Base-by-base conservation (phyloP, 331 rosid genomes). In the Cydonia oblonga region DNA sequence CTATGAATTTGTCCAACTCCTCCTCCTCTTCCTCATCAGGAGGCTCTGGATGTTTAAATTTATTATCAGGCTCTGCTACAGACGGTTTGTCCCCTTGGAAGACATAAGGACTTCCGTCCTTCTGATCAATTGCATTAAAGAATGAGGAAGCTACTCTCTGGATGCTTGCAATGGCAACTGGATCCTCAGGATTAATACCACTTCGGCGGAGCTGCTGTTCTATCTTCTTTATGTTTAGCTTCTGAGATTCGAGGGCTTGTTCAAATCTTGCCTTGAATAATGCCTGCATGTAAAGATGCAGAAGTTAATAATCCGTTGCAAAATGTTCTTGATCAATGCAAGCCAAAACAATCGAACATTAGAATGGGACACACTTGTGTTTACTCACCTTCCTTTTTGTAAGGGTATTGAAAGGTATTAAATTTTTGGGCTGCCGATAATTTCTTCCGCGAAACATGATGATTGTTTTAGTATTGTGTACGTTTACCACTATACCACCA, bases 111-210 rank as follows among this genome's bases (percentile, higher is more conserved):
- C 78, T 90, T 75, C 98, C 97, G 16, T 89, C 96, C 84, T 86
- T 86, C 81, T 86, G 86, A 87, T 93, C 98, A 33, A 93, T 93
- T 58, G 98, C 98, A 70, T 93, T 93, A 82, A 93, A 93, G 83
- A 93, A 93, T 11, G 98, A 87, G 49, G 98, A 86, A 67, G 97
- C 98, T 56, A 93, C 97, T 85, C 92, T 93, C 77, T 87, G 98
- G 61, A 90, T 90, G 82, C 98, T 90, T 71, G 98, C 98, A 85
- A 92, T 85, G 67, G 97, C 97, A 78, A 86, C 81, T 28, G 98
- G 98, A 87, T 93, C 98, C 88, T 90, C 98, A 3, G 98, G 97
- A 81, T 93, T 93, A 63, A 90, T 85, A 73, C 98, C 98, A 87
- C 74, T 93, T 44, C 92, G 86, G 19, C 96, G 90, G 71, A 93